These are phyloP conservation scores for Magnusiomyces tetraspermus DNA, from an alignment of 1,139 yeast genomes.

Conservation along the genomic window DNA sequence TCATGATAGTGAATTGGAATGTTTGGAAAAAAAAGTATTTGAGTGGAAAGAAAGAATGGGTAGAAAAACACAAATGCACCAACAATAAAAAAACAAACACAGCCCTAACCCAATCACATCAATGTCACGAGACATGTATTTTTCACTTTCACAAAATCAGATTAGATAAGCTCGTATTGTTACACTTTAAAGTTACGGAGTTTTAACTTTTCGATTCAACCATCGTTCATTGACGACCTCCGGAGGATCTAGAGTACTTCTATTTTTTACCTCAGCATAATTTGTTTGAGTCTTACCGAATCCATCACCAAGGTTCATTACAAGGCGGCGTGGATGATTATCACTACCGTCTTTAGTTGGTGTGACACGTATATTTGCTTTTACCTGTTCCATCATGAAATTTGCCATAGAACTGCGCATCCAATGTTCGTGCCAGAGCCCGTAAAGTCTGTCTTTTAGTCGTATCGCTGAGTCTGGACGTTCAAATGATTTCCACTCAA, in stretches of 20 bases:
- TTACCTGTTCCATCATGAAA: constrained; percentile 24
- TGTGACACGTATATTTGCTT: constrained; percentile 6
- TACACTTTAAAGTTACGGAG: too few relatives aligned
- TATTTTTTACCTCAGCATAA: constrained; percentile 49
- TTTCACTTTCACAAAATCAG: too few relatives aligned
- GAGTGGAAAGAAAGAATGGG: constrained; percentile 29
- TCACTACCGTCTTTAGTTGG: constrained; percentile 1
- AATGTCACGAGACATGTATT: too few relatives aligned
- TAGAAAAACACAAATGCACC: not conserved
- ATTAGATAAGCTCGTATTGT: too few relatives aligned
- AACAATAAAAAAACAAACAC: not conserved
- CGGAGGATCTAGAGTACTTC: constrained; percentile 53
- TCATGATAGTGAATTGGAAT: not conserved
- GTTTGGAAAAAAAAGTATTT: not conserved
- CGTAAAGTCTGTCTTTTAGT: constrained; percentile 21
- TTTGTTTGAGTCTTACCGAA: constrained; percentile 32
- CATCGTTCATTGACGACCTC: constrained; percentile 62
- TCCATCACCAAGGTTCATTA: constrained; percentile 25
- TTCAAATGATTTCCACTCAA: constrained; percentile 49
- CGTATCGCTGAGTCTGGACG: constrained; percentile 17
- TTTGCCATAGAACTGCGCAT: constrained; percentile 31
- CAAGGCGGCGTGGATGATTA: constrained; percentile 13
- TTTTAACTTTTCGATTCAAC: constrained; percentile 20
- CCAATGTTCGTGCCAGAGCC: constrained; percentile 30
- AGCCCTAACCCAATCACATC: too few relatives aligned